These are phyloP conservation scores for Clonostachys chloroleuca DNA, from an alignment of 2,329 filamentous ascomycete genomes.

Conservation along the genomic window DNA sequence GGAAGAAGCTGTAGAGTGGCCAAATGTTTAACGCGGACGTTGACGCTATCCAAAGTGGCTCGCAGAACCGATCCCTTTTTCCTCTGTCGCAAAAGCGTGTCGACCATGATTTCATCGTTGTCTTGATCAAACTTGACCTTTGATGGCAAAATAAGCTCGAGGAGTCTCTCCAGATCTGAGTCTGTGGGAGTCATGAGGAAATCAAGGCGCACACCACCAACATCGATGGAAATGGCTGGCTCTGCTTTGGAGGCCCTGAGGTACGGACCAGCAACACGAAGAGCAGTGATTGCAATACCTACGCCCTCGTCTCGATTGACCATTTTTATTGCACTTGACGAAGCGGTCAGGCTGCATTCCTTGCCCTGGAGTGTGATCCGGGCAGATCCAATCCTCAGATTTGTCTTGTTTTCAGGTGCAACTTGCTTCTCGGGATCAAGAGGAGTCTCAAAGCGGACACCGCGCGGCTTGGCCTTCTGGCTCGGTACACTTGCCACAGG, in stretches of 20 bases:
- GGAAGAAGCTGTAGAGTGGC: slow-evolving; percentile 64
- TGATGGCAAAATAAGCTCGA: slow-evolving; percentile 86
- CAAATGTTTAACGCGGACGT: slow-evolving; percentile 57
- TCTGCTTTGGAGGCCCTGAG: slow-evolving; percentile 44
- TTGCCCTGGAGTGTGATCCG: slow-evolving; percentile 73
- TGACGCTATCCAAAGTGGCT: slow-evolving; percentile 60
- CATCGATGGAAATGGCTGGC: slow-evolving; percentile 57
- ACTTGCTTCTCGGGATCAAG: slow-evolving; percentile 40
- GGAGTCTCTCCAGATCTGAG: slow-evolving; percentile 72
- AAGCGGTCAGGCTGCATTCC: slow-evolving; percentile 68
- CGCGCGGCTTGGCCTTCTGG: slow-evolving; percentile 37
- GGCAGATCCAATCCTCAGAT: slow-evolving; percentile 72
- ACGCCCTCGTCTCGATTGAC: slow-evolving; percentile 71
- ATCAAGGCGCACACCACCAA: slow-evolving; percentile 66
- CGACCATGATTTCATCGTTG: slow-evolving; percentile 91
- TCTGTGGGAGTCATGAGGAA: slow-evolving; percentile 72
- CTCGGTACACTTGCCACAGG: slow-evolving; percentile 13
- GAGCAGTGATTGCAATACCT: slow-evolving; percentile 68
- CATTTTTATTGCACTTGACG: slow-evolving; percentile 78
- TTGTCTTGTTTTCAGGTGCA: slow-evolving; percentile 60
- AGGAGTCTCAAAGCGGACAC: slow-evolving; percentile 54
- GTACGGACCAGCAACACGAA: slow-evolving; percentile 71
- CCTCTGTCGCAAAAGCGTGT: slow-evolving; percentile 82
- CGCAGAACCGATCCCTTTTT: slow-evolving; percentile 81
- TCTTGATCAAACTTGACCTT: slow-evolving; percentile 82